phyloP scores from a whole-genome alignment of 2,329 filamentous ascomycete species.

The Colletotrichum cuscutae region DNA sequence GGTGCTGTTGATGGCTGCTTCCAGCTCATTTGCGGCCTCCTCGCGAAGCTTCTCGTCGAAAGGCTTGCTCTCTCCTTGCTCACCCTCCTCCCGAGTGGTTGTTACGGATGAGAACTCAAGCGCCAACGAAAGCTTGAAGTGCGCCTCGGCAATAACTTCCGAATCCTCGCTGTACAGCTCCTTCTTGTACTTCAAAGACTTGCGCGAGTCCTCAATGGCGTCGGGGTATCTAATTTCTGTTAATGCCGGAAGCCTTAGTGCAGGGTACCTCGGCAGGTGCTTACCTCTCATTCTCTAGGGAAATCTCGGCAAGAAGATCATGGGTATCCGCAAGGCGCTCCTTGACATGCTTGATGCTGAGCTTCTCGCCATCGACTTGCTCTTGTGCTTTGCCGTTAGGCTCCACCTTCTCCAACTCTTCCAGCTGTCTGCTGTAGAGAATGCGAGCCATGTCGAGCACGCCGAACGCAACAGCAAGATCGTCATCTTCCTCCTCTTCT shows the following conservation, averaged over 20 bases:
- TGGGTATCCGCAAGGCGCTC: constrained; percentile 93
- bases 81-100: constrained; percentile 61
- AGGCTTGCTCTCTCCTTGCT: constrained; percentile 57
- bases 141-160: constrained; percentile 89
- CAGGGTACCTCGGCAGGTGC: constrained; percentile 17
- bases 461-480: constrained; percentile 83
- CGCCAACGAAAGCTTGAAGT: constrained; percentile 95
- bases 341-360: constrained; percentile 70
- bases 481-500: constrained; percentile 71
- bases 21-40: constrained; percentile 77
- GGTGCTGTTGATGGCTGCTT: constrained; percentile 78
- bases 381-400: constrained; percentile 57
- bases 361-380: constrained; percentile 50
- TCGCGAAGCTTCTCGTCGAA: constrained; percentile 77
- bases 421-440: constrained; percentile 68
- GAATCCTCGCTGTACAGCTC: constrained; percentile 83
- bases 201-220: constrained; percentile 85
- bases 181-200: constrained; percentile 81
- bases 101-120: constrained; percentile 92
- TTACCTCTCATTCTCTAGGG: constrained; percentile 90
- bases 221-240: constrained; percentile 71
- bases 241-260: not conserved
- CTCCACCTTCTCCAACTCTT: constrained; percentile 47
- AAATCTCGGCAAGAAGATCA: constrained; percentile 94
- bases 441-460: constrained; percentile 84